Conservation (phyloP, 805 yeast species). For the Candida fluviatilis region DNA sequence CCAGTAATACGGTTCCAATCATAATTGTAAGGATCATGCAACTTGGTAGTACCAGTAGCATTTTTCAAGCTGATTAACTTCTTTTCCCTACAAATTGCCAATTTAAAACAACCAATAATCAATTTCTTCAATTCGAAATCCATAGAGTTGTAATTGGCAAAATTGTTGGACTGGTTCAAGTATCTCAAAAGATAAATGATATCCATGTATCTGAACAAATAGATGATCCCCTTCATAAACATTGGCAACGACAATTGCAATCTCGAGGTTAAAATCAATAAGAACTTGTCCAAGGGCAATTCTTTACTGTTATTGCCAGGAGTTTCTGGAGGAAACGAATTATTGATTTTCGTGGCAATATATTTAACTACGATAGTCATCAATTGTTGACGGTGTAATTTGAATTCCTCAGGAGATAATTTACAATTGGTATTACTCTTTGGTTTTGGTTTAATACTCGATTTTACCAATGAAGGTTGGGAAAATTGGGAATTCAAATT, state of each 20-base stretch:
- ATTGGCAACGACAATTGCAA: conserved; percentile 30
- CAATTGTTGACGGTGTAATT: conserved; percentile 21
- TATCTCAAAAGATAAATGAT: conserved; percentile 41
- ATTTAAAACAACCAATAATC: conserved; percentile 39
- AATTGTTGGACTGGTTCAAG: conserved; percentile 42
- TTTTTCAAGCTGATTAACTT: conserved; percentile 7
- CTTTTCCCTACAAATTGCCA: conserved; percentile 32
- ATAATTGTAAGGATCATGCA: conserved; percentile 6
- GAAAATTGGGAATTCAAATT: neutral
- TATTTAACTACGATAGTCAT: conserved; percentile 42
- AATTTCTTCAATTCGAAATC: conserved; percentile 38
- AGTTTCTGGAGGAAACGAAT: conserved; percentile 40
- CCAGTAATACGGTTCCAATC: conserved; percentile 39
- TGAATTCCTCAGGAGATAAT: conserved; percentile 19
- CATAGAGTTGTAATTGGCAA: conserved; percentile 41
- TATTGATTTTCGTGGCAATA: conserved; percentile 38
- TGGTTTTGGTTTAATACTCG: neutral
- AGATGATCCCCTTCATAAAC: conserved; percentile 39
- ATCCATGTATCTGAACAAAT: conserved; percentile 44
- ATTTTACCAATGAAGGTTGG: neutral
- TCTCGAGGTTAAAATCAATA: conserved; percentile 34
- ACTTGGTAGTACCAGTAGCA: neutral
- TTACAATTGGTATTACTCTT: neutral
- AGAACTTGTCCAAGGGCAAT: conserved; percentile 37
- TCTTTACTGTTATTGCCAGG: conserved; percentile 19